phyloP scores from a whole-genome alignment of 2,329 filamentous ascomycete genomes.

The Fusarium sublunatum region DNA sequence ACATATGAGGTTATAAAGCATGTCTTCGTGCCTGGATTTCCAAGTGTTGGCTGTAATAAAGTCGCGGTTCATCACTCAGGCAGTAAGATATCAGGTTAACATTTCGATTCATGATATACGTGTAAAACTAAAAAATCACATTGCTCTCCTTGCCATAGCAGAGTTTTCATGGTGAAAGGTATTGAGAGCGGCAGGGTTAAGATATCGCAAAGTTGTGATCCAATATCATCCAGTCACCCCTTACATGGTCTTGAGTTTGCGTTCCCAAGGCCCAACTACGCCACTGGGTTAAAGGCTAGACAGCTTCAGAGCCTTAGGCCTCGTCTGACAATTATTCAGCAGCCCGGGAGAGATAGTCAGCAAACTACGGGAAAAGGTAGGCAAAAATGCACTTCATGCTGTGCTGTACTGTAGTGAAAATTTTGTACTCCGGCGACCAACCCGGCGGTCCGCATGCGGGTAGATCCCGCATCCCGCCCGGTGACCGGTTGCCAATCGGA shows the following conservation, averaged over 20 bases:
- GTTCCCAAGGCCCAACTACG: not conserved
- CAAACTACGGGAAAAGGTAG: constrained; percentile 16
- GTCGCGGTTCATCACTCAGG: too few species aligned
- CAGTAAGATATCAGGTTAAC: too few species aligned
- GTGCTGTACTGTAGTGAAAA: constrained; percentile 5
- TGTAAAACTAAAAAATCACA: not conserved
- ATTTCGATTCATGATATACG: too few species aligned
- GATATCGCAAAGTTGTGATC: not conserved
- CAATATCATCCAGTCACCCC: not conserved
- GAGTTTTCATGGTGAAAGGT: not conserved
- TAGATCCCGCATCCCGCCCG: constrained; percentile 39
- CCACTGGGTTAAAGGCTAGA: constrained; percentile 14
- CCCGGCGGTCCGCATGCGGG: constrained; percentile 32
- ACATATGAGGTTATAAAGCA: too few species aligned
- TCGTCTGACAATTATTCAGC: constrained; percentile 11
- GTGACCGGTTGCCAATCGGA: constrained; percentile 29
- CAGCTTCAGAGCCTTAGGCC: constrained; percentile 16
- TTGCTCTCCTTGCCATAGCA: not conserved
- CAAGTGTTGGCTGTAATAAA: too few species aligned
- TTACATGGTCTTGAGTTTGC: not conserved
- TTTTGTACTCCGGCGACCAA: constrained; percentile 20
- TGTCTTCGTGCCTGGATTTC: too few species aligned
- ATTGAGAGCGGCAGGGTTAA: not conserved
- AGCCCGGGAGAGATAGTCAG: constrained; percentile 3
- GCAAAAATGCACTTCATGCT: not conserved